These are phyloP conservation scores for Curvularia lunata DNA, from an alignment of 2,329 filamentous ascomycete species.

Conservation along the genomic window DNA sequence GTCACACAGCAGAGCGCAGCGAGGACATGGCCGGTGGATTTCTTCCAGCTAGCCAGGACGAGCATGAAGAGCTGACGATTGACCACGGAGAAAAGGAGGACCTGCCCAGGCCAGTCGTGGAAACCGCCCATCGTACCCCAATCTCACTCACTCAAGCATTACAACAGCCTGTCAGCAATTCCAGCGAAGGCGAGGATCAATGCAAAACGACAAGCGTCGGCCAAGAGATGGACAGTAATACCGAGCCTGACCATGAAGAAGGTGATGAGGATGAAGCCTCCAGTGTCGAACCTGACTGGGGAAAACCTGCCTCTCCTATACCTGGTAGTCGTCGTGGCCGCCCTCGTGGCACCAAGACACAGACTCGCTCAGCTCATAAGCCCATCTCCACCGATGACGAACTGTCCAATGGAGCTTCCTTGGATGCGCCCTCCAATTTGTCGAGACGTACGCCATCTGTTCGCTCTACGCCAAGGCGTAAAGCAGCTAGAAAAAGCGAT, in stretches of 20 bases:
- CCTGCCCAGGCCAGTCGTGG: conserved; percentile 10
- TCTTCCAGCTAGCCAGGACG: conserved; percentile 46
- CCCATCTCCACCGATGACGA: conserved; percentile 16
- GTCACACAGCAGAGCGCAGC: conserved; percentile 11
- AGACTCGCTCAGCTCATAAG: conserved; percentile 12
- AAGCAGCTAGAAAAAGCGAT: conserved; percentile 37
- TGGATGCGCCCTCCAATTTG: conserved; percentile 15
- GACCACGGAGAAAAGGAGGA: conserved; percentile 37
- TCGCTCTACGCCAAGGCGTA: conserved; percentile 31
- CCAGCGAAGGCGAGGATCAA: background rate
- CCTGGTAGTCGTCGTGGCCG: conserved; percentile 2
- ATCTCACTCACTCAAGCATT: conserved; percentile 47
- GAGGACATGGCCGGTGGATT: conserved; percentile 47
- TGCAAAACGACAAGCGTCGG: background rate
- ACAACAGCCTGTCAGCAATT: conserved; percentile 22
- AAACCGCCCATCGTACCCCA: conserved; percentile 35
- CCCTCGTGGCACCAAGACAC: conserved; percentile 14
- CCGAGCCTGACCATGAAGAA: conserved; percentile 52
- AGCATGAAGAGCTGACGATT: conserved; percentile 40
- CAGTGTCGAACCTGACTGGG: conserved; percentile 12
- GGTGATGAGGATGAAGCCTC: conserved; percentile 14
- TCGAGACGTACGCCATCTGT: conserved; percentile 16
- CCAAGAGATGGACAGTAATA: conserved; percentile 17
- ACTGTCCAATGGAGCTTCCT: conserved; percentile 20
- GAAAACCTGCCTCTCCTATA: conserved; percentile 12